Evolutionary conservation across 352 stramenopile species (phyloP).

Genomic region (Pythium dissimile): DNA sequence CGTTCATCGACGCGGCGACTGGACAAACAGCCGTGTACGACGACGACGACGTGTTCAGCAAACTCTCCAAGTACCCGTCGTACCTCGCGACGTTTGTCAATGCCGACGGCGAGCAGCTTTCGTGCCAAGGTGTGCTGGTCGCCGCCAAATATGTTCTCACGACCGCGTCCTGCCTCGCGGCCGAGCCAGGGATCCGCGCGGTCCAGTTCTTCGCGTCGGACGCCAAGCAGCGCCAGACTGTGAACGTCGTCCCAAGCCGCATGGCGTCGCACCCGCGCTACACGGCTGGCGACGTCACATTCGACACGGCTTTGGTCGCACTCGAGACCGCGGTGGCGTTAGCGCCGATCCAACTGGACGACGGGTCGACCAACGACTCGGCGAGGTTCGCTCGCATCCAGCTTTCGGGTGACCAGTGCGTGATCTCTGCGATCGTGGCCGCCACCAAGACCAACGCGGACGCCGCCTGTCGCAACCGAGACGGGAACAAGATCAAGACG

Average conservation of each 20-base stretch:
- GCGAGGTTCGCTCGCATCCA: conserved; percentile 10
- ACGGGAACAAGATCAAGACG: not conserved
- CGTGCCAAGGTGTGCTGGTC: conserved; percentile 31
- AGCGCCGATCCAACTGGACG: conserved; percentile 13
- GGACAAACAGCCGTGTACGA: conserved; percentile 2
- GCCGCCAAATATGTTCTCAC: conserved; percentile 31
- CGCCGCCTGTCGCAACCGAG: not conserved
- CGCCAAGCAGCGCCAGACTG: not conserved
- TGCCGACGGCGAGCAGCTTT: not conserved
- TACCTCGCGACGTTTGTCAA: conserved; percentile 17
- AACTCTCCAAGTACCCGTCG: conserved; percentile 16
- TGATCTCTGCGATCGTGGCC: not conserved
- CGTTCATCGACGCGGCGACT: conserved; percentile 11
- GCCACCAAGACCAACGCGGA: not conserved
- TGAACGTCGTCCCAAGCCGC: not conserved
- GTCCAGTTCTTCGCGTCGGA: not conserved
- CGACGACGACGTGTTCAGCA: conserved; percentile 17
- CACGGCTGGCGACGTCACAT: conserved; percentile 1
- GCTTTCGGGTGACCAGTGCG: conserved; percentile 1
- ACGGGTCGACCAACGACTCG: conserved; percentile 1
- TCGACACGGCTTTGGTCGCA: conserved; percentile 12
- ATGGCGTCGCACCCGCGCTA: conserved; percentile 12
- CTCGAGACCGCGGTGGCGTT: not conserved
- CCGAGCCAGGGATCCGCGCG: not conserved
- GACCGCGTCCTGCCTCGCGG: conserved; percentile 25